Base-by-base conservation (phyloP, 1,139 yeast genomes). In the Pichia sp. region DNA sequence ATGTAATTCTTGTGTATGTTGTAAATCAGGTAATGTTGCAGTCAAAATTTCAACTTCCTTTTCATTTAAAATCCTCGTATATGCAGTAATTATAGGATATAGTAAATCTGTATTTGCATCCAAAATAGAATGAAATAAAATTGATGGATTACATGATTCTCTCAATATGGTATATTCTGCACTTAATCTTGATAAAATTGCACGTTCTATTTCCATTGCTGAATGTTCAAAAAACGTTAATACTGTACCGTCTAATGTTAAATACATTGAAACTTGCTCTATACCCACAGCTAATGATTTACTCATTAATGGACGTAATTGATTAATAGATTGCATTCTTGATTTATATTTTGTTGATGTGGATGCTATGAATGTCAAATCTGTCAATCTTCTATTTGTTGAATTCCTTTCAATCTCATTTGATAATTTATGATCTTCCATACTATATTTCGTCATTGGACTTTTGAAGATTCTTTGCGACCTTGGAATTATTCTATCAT, bases 1-100 rank as follows among this genome's bases (percentile, higher is more conserved):
- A 56, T 77, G 81, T 43, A 77, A 57, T 27, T 75, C 74, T 43
- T 73, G 70, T 0, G 81, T 76, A 51, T 74, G 79, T 13, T 65
- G 62, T 54, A 77, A 64, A 34, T 73, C 72, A 0, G 82, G 81
- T 25, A 53, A 42, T 16, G 51, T 23, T 42, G 67, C 69, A 13
- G 69, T 64, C 43, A 77, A 60, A 3, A 77, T 75, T 43, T 75
- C 77, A n/a, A 69, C 49, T 53, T 77, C 80, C 24, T 76, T 68
- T 47, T 72, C 77, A 46, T 68, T 69, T 37, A 77, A 58, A 41
- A 76, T 59, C 40, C 71, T 63, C 44, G 77, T 70, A 59, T 78
- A 82, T 11, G 79, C 78, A 1, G 78, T 67, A n/a, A 85, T 70
- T 40, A 83, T 75, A 8, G 79, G 79, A 54, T 77, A 77, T 1